Conservation (phyloP, 2,329 filamentous ascomycete genomes). For the Fusarium nanum region DNA sequence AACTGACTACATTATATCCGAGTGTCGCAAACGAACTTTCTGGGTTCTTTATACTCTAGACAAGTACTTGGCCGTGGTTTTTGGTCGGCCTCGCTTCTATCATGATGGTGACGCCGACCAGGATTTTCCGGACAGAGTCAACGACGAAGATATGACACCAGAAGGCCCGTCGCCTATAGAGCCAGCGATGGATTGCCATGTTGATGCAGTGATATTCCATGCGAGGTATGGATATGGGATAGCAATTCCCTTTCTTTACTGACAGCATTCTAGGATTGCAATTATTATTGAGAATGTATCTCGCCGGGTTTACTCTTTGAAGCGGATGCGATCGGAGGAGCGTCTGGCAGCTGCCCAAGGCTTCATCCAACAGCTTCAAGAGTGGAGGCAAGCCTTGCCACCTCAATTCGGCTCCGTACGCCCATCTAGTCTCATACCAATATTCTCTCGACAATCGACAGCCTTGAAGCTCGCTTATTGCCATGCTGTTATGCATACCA, state of each 20-base stretch:
- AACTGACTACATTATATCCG: conserved; percentile 58
- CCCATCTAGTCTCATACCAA: conserved; percentile 59
- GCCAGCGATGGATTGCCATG: conserved; percentile 57
- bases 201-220: conserved; percentile 60
- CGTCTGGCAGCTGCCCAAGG: conserved; percentile 54
- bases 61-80: conserved; percentile 71
- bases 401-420: conserved; percentile 57
- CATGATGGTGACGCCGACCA: conserved; percentile 74
- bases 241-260: background rate
- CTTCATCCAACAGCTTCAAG: conserved; percentile 53
- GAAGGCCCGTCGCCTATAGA: conserved; percentile 51
- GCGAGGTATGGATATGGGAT: conserved; percentile 47
- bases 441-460: conserved; percentile 61
- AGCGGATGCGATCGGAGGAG: conserved; percentile 51
- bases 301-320: conserved; percentile 55
- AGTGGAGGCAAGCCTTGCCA: conserved; percentile 56
- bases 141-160: conserved; percentile 67
- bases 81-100: conserved; percentile 69
- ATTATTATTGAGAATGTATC: conserved; percentile 55
- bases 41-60: conserved; percentile 73
- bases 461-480: conserved; percentile 66
- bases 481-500: conserved; percentile 67
- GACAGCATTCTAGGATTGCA: conserved; percentile 44
- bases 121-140: conserved; percentile 64
- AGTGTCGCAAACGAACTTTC: conserved; percentile 68